phyloP scores from a whole-genome alignment of 768 basidiomycete species.

The Tricholoma bakamatsutake region DNA sequence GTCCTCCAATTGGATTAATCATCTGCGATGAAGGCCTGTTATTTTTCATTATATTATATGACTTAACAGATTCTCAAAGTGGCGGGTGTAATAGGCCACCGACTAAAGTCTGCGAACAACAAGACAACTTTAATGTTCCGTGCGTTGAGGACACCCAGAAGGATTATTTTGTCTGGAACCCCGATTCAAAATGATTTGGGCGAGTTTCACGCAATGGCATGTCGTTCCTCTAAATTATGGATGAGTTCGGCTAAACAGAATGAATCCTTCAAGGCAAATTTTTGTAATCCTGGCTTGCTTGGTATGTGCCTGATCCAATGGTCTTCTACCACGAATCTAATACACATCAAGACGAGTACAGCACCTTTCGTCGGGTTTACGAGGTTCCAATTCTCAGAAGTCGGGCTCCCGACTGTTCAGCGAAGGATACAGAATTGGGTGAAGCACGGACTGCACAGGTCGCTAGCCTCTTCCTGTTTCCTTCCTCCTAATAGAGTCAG shows the following conservation, averaged over 20 bases:
- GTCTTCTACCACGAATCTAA: not conserved
- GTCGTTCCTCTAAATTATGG: constrained; percentile 12
- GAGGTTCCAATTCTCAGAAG: constrained; percentile 86
- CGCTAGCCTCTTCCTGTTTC: constrained; percentile 3
- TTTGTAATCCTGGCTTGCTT: constrained; percentile 89
- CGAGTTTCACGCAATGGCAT: constrained; percentile 95
- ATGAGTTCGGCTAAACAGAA: not conserved
- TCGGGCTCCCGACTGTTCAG: constrained; percentile 67
- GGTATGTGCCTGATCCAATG: constrained; percentile 36
- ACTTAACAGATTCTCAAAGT: not conserved
- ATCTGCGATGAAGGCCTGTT: constrained; percentile 87
- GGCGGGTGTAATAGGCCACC: constrained; percentile 53
- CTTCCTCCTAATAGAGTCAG: not conserved
- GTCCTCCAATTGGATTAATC: constrained; percentile 89
- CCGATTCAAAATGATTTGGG: constrained; percentile 95
- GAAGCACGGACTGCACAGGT: constrained; percentile 77
- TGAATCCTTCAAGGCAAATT: constrained; percentile 61
- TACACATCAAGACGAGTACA: constrained; percentile 56
- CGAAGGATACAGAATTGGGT: constrained; percentile 72
- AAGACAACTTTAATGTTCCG: constrained; percentile 89
- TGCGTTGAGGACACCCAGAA: constrained; percentile 61
- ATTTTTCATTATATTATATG: not conserved
- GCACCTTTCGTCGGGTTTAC: constrained; percentile 73
- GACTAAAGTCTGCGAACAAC: constrained; percentile 86
- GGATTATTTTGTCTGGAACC: constrained; percentile 92